phyloP scores from a whole-genome alignment of 2,329 filamentous ascomycete genomes.

The Aspergillus clavatus region DNA sequence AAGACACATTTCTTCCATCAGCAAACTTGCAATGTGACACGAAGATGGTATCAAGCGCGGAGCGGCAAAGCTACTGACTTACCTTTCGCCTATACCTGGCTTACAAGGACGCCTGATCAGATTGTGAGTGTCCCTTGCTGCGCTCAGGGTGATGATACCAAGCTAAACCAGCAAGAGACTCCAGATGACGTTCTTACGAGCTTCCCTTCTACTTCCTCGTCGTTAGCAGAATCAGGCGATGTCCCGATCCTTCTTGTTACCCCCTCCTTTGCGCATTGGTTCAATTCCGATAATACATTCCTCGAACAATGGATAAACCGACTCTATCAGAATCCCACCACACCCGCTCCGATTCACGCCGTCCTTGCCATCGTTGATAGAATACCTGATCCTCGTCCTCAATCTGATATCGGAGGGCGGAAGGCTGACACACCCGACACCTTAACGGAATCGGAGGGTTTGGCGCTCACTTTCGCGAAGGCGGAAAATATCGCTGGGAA shows the following conservation, averaged over 20 bases:
- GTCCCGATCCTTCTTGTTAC: slow-evolving; percentile 36
- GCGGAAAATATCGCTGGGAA: slow-evolving; percentile 27
- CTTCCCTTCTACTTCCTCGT: slow-evolving; percentile 17
- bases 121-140: slow-evolving; percentile 21
- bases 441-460: slow-evolving; percentile 28
- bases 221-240: slow-evolving; percentile 11
- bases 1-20: not conserved
- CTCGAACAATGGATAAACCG: slow-evolving; percentile 27
- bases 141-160: not conserved
- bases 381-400: slow-evolving; percentile 21
- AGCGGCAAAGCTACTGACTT: slow-evolving; percentile 1
- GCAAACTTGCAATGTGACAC: not conserved
- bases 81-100: slow-evolving; percentile 30
- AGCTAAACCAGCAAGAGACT: slow-evolving; percentile 19
- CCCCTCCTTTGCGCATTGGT: slow-evolving; percentile 35
- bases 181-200: slow-evolving; percentile 28
- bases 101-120: slow-evolving; percentile 26
- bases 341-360: slow-evolving; percentile 18
- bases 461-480: slow-evolving; percentile 30
- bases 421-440: not conserved
- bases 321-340: slow-evolving; percentile 18
- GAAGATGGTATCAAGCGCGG: slow-evolving; percentile 18
- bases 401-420: not conserved
- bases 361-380: slow-evolving; percentile 36
- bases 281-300: slow-evolving; percentile 28